Base-by-base conservation (phyloP, 1,284 basidiomycete species). In the Apiotrichum laibachii region DNA sequence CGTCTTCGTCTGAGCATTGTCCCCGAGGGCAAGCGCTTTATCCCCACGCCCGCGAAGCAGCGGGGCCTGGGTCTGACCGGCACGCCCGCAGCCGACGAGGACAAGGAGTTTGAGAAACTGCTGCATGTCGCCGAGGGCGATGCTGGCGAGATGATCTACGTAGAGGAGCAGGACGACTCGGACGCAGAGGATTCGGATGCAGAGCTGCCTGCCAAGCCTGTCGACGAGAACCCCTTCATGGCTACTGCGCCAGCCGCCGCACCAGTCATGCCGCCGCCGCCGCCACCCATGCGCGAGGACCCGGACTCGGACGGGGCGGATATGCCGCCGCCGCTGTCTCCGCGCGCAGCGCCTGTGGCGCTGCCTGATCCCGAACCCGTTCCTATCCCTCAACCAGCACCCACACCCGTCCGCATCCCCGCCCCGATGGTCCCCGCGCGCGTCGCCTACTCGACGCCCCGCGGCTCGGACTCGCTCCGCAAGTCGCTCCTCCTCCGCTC, bases 1-100 rank as follows among this genome's bases (percentile, higher is more conserved):
- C 71, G 70, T 1, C 69, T 73, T 45, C 61, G 75, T 35, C 52
- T 77, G 22, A 72, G 70, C 3, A 69, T 77, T 19, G 73, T 77
- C 5, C 75, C 75, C 0, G 31, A 61, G 2, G 73, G 72, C 22
- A 69, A 68, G 54, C 64, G 64, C 2, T 77, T 77, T 50, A 63
- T 67, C 10, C 75, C 75, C 37, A 70, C 72, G 4, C 73, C 70
- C 0, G 65, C 61, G n/a, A 71, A 68, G 47, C 53, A 57, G 26
- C 46, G 67, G 1, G 35, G 33, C 3, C 45, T 46, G 2, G 53
- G 45, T 5, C 22, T 54, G 12, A 11, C 18, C 13, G 26, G 21
- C 4, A 50, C 53, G 1, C 52, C 56, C 1, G 48, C 51, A 12
- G 22, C 35, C n/a, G 49, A 55, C 26, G 62, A 16, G 62, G 62